Conservation (phyloP, 768 basidiomycete genomes). For the Daedalea quercina region DNA sequence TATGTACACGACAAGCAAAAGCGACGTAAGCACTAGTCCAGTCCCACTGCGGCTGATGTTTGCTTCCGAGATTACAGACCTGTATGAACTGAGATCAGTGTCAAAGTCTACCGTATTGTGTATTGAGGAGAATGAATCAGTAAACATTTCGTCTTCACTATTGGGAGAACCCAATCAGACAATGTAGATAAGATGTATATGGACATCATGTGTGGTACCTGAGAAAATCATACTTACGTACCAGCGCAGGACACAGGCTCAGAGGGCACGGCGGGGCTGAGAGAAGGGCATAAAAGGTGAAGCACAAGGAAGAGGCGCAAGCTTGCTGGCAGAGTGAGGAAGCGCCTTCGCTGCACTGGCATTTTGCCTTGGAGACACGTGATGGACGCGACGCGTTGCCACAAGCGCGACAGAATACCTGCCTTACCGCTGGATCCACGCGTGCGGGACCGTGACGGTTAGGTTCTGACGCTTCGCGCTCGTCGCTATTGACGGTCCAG, state of each 20-base stretch:
- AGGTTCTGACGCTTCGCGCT: too few species aligned
- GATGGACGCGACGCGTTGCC: neutral
- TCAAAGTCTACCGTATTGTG: too few species aligned
- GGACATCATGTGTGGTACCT: conserved; percentile 39
- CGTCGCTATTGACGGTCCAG: too few species aligned
- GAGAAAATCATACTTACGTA: too few species aligned
- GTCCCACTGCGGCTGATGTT: too few species aligned
- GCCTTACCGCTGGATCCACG: neutral
- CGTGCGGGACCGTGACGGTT: neutral
- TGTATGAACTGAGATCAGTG: too few species aligned
- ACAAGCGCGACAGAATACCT: neutral
- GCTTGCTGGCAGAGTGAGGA: neutral
- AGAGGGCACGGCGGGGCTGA: too few species aligned
- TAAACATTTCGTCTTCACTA: conserved; percentile 39
- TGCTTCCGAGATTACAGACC: too few species aligned
- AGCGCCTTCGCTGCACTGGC: neutral
- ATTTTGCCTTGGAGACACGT: neutral
- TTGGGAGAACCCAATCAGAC: conserved; percentile 57
- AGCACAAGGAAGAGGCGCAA: too few species aligned
- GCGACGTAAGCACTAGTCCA: too few species aligned
- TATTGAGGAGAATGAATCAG: conserved; percentile 13
- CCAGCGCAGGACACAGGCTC: too few species aligned
- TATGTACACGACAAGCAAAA: neutral
- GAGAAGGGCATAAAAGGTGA: too few species aligned
- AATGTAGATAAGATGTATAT: conserved; percentile 76